A percentile compares a stretch with the other conserved stretches of the same genome.
Conservation (phyloP, 2,329 filamentous ascomycete species). For the Monosporascus sp. region DNA sequence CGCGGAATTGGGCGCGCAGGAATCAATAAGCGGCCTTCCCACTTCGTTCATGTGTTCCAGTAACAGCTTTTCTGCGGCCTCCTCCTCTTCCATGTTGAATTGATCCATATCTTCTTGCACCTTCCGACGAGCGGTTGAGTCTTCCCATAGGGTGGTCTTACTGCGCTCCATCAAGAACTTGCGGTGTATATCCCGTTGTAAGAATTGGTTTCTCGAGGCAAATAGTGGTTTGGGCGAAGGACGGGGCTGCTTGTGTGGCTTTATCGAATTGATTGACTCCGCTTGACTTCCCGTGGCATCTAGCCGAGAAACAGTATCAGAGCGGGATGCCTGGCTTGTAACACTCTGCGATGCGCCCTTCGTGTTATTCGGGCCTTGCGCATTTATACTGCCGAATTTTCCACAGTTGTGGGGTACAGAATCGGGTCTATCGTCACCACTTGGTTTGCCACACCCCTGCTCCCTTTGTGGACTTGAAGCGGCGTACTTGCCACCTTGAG, state of each 20-base stretch:
- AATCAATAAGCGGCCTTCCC: neutral
- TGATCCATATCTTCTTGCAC: constrained; percentile 15
- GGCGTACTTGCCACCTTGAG: neutral
- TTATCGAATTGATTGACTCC: neutral
- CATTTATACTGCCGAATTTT: neutral
- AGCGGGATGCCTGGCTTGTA: neutral
- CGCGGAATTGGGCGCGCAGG: neutral
- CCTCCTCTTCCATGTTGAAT: constrained; percentile 15
- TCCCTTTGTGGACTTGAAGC: neutral
- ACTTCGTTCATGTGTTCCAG: constrained; percentile 4
- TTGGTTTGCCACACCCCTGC: neutral
- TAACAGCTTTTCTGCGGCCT: constrained; percentile 10
- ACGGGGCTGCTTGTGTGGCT: neutral
- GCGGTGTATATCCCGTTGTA: constrained; percentile 17
- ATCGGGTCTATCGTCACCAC: neutral
- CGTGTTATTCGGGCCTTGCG: neutral
- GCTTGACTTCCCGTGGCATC: neutral
- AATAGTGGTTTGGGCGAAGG: constrained; percentile 29
- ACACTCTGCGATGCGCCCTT: neutral
- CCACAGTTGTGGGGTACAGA: neutral
- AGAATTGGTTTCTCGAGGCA: constrained; percentile 18
- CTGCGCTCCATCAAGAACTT: constrained; percentile 26
- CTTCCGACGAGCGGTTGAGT: constrained; percentile 13
- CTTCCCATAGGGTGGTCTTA: constrained; percentile 26
- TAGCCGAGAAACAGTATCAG: neutral